These are phyloP conservation scores for Cytospora leucostoma DNA, from an alignment of 2,329 filamentous ascomycete species.

Conservation along the genomic window DNA sequence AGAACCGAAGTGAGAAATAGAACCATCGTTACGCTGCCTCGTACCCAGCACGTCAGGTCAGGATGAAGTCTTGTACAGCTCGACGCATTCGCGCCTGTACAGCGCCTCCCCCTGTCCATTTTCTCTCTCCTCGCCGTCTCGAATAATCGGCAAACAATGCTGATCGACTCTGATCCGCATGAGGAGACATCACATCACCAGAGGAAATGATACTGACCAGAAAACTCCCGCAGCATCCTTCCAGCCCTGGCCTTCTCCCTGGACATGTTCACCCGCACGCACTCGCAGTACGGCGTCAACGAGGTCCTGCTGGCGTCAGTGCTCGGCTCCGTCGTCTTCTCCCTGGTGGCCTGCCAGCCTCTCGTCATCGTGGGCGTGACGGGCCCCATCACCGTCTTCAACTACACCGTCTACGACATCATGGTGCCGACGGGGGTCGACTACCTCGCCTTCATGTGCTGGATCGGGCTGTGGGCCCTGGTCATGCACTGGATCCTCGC, in stretches of 20 bases:
- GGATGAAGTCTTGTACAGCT: too few relatives aligned
- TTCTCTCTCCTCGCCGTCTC: too few relatives aligned
- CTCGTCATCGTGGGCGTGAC: slow-evolving; percentile 90
- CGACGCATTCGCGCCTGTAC: too few relatives aligned
- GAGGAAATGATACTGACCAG: slow-evolving; percentile 17
- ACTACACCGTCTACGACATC: slow-evolving; percentile 92
- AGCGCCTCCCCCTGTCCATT: too few relatives aligned
- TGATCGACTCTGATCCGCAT: background rate
- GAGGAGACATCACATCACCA: background rate
- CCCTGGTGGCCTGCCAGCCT: slow-evolving; percentile 77
- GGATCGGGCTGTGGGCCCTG: slow-evolving; percentile 87
- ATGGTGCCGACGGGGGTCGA: slow-evolving; percentile 75
- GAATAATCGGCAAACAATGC: too few relatives aligned
- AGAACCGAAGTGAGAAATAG: background rate
- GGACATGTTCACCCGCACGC: slow-evolving; percentile 90
- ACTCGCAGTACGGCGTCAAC: slow-evolving; percentile 84
- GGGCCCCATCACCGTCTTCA: slow-evolving; percentile 89
- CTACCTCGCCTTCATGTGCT: slow-evolving; percentile 88
- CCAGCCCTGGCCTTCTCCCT: slow-evolving; percentile 86
- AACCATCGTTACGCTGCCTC: too few relatives aligned
- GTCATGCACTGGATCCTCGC: slow-evolving; percentile 84
- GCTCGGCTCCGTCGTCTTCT: slow-evolving; percentile 78
- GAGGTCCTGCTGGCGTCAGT: slow-evolving; percentile 88
- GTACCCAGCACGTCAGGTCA: too few relatives aligned
- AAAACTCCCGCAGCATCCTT: slow-evolving; percentile 62